Conservation (phyloP, 1,139 yeast genomes). For the Zygoascus hellenicus region DNA sequence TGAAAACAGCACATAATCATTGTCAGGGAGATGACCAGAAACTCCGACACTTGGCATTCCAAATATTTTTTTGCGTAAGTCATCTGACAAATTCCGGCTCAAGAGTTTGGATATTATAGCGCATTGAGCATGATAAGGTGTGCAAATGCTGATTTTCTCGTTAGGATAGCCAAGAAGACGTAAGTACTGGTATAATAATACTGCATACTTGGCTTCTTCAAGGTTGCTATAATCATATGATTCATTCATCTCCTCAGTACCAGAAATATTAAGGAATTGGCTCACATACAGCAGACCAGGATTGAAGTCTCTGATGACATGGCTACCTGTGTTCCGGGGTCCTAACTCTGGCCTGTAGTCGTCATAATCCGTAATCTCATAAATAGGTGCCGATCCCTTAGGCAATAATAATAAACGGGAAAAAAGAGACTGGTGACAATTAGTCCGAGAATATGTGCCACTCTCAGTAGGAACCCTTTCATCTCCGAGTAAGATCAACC, state of each 20-base stretch:
- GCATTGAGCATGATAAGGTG: constrained; percentile 39
- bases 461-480: background rate
- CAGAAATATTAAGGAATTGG: constrained; percentile 40
- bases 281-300: constrained; percentile 39
- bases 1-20: constrained; percentile 34
- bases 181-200: constrained; percentile 46
- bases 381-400: no score
- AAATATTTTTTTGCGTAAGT: constrained; percentile 20
- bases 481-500: constrained; percentile 6
- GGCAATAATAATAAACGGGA: background rate
- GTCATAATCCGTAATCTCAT: constrained; percentile 23
- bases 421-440: background rate
- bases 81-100: constrained; percentile 17
- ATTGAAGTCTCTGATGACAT: constrained; percentile 23
- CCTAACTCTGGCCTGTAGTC: constrained; percentile 7
- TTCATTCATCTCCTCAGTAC: constrained; percentile 17
- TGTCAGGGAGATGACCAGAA: constrained; percentile 25
- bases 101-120: constrained; percentile 30
- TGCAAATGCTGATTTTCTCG: constrained; percentile 39
- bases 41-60: constrained; percentile 31
- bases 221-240: background rate
- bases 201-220: constrained; percentile 50
- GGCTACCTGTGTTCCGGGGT: background rate
- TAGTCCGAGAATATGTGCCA: no score
- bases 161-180: constrained; percentile 42